Base-by-base conservation (phyloP, 352 stramenopile species). In the Sclerospora graminicola region DNA sequence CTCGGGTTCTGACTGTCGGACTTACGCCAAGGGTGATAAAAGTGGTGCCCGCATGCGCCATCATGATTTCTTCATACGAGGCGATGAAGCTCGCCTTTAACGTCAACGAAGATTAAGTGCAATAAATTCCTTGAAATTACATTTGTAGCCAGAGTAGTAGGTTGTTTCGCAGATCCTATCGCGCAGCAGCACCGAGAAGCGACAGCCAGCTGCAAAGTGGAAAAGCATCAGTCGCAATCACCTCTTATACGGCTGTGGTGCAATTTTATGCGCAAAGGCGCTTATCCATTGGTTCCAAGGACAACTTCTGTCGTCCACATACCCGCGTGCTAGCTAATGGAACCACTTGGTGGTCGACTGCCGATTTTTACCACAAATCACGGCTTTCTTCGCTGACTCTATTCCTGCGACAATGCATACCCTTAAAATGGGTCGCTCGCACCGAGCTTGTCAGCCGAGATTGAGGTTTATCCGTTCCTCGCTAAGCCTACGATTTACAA, bases 11-110 rank as follows among this genome's bases (percentile, higher is more conserved):
- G 16, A 67, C 54, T 2, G 68, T 60, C 0, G 74, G 77, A 3
- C 56, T 89, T 6, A 55, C 47, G 7, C 67, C 77, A 16, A 68
- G 77, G 15, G 62, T 86, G 4, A 57, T 72, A 13, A 88, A 89
- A 51, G 72, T 89, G 8, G 79, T 72, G 11, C 77, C 77, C 0
- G 69, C 79, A 0, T 89, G 79, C 34, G 79, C 74, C 26, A 86
- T 89, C 48, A 91, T 85, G 74, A 84, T 87, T 49, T 70, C 65
- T 15, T 75, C 67, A 30, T 85, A 89, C 45, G 74, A 89, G 44
- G 71, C 71, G 8, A 54, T 54, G 32, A 89, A 89, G 58, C 60
- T 74, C 44, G 64, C 60, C 19, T 73, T 83, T 44, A 59, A 68
- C 30, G 20, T 63, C 20, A 44, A 69, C 23, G 57, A 59, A 53